Conservation (phyloP, 306 rosid species). For the Quercus agrifolia region DNA sequence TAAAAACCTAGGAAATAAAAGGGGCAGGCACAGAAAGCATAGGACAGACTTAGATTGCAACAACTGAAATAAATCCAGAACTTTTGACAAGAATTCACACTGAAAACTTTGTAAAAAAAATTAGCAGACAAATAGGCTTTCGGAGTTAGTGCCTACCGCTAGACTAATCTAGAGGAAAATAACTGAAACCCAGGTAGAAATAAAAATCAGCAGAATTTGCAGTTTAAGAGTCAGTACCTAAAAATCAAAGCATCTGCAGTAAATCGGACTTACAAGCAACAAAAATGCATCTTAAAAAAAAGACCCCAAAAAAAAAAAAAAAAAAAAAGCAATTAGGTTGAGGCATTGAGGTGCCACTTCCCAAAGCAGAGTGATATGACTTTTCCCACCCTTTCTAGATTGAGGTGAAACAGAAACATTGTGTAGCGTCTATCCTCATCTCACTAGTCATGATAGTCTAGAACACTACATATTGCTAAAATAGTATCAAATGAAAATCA, state of each 20-base stretch:
- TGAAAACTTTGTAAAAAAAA: neutral
- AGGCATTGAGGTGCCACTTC: too few relatives aligned
- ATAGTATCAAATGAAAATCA: too few relatives aligned
- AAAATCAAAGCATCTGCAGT: neutral
- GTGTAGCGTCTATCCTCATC: too few relatives aligned
- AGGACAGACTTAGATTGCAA: neutral
- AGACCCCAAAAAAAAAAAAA: too few relatives aligned
- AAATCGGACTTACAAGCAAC: neutral
- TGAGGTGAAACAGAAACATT: too few relatives aligned
- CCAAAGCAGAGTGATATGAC: too few relatives aligned
- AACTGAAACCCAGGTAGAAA: neutral
- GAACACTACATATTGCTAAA: too few relatives aligned
- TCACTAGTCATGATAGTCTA: too few relatives aligned
- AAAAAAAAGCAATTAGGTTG: too few relatives aligned
- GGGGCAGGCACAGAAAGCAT: constrained; percentile 20
- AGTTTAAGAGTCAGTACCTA: neutral
- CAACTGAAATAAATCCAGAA: neutral
- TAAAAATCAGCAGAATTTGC: neutral
- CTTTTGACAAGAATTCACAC: neutral
- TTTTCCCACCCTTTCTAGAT: too few relatives aligned
- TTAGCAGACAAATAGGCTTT: neutral
- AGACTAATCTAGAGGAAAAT: neutral
- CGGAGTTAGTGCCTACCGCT: neutral
- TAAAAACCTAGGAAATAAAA: constrained; percentile 54
- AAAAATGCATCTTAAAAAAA: too few relatives aligned